Base-by-base conservation (phyloP, 805 yeast species). In the Metschnikowia kofuensis region DNA sequence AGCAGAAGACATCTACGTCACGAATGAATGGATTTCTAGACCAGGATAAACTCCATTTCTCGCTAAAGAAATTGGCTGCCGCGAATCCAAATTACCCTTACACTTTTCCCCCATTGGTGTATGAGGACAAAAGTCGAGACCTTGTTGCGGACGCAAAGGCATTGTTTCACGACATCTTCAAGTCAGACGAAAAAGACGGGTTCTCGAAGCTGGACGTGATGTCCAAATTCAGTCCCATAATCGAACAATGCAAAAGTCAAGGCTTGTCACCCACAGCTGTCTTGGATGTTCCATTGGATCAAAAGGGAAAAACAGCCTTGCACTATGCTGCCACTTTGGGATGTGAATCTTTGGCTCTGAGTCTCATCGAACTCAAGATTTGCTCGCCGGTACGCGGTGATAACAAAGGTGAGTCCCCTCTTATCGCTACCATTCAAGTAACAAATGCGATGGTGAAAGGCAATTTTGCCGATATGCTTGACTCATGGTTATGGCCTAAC, bases 371-470 rank as follows among this genome's bases (percentile, higher is more conserved):
- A 32, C 60, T 70, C 35, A 69, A 70, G 1, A 54, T 71, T 28
- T 65, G 67, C 50, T 65, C 71, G 13, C 75, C 77, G 1, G 59
- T 70, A 11, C 58, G 78, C 42, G 78, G 78, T 0, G 67, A 68
- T 40, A 52, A 55, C 32, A 55, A 55, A 28, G 78, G 78, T 1
- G 75, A 72, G 51, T 63, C 73, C 13, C 50, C 61, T 3, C 45
- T 57, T 12, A 44, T 90, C 10, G 79, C 95, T 32, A 88, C 96
- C 0, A 88, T 91, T 30, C 82, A 79, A 66, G 97, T 83, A 45
- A 90, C 90, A 45, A 89, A 88, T 62, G 79, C 90, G 52, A 84
- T 85, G 68, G 96, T 89, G 56, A 79, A 82, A 52, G 83, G 86
- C 0, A 80, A 88, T 14, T 94, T 94, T 67, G 78, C 78, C 44